Base-by-base conservation (phyloP, 345 rosid species). In the Populus tremula region DNA sequence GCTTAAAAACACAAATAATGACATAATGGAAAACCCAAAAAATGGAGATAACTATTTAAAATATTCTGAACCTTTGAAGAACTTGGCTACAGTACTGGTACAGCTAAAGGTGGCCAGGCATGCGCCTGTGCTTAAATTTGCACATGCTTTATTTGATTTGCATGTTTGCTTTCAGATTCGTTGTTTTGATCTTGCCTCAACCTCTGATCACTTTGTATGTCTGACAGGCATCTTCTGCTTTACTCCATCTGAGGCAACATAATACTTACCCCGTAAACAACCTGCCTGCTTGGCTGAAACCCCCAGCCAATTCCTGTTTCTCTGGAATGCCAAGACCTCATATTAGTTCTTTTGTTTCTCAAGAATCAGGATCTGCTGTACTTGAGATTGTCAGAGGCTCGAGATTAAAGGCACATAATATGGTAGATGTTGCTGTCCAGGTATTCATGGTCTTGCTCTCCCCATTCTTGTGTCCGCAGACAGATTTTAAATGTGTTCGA, bases 391-490 rank as follows among this genome's bases (percentile, higher is more conserved):
- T 96, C 27, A 82, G 86, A 68, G 87, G 86, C 70, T 96, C 97
- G 72, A 92, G 87, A 79, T 49, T 78, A 69, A 88, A 83, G 87
- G 99, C 98, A 47, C 87, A 79, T 62, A 65, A 85, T 69, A 94
- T 96, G 99, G 92, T 96, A 62, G 93, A 96, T 87, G 89, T 88
- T 67, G 98, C 96, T 81, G 81, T 92, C 38, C 90, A 96, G 97
- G 98, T 96, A 82, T 66, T 6, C 45, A 31, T 67, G 4, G 36
- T 53, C 73, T 67, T 8, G 3, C n/a, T 70, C 23, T 68, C 13
- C 41, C 12, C 6, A 10, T 3, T 59, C 29, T n/a, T 59, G 29
- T 12, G 25, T 14, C 29, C 11, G 6, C 64, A 23, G 0, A 1
- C 29, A 0, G 64, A 23, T 59, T 25, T 65, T 25, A 65, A 65